Evolutionary conservation across 2,329 filamentous ascomycete species (phyloP).

Genomic region (Neonectria faginata): DNA sequence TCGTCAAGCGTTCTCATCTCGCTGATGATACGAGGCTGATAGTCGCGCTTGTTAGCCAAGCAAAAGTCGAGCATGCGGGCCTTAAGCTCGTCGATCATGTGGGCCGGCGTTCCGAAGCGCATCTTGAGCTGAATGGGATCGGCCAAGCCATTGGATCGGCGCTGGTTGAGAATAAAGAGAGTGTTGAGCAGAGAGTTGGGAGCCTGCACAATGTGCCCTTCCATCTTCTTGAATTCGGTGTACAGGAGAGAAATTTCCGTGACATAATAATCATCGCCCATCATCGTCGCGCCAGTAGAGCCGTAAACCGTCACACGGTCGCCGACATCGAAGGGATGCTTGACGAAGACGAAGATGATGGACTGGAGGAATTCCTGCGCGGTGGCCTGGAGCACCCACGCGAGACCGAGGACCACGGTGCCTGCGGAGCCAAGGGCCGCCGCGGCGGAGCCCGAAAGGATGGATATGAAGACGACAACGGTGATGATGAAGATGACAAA

Average conservation of each 20-base stretch:
- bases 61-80: constrained; percentile 86
- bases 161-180: constrained; percentile 94
- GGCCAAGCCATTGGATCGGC: constrained; percentile 87
- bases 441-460: constrained; percentile 91
- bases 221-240: constrained; percentile 99
- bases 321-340: constrained; percentile 96
- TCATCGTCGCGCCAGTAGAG: constrained; percentile 81
- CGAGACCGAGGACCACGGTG: constrained; percentile 86
- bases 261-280: constrained; percentile 94
- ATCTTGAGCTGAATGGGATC: constrained; percentile 87
- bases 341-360: constrained; percentile 94
- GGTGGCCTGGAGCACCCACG: constrained; percentile 92
- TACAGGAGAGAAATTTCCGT: constrained; percentile 93
- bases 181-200: constrained; percentile 95
- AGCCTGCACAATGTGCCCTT: constrained; percentile 94
- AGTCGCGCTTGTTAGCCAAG: constrained; percentile 86
- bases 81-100: constrained; percentile 86
- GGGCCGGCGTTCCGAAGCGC: constrained; percentile 86
- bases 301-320: constrained; percentile 94
- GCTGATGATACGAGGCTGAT: constrained; percentile 85
- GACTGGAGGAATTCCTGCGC: constrained; percentile 96
- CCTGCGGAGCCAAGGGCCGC: constrained; percentile 91
- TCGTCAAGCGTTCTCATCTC: constrained; percentile 84
- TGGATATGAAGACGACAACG: constrained; percentile 86
- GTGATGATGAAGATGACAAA: constrained; percentile 86